A percentile compares a stretch with the other conserved stretches of the same genome.
These are phyloP conservation scores for Lipomyces kockii DNA, from an alignment of 805 yeast genomes.

Conservation along the genomic window DNA sequence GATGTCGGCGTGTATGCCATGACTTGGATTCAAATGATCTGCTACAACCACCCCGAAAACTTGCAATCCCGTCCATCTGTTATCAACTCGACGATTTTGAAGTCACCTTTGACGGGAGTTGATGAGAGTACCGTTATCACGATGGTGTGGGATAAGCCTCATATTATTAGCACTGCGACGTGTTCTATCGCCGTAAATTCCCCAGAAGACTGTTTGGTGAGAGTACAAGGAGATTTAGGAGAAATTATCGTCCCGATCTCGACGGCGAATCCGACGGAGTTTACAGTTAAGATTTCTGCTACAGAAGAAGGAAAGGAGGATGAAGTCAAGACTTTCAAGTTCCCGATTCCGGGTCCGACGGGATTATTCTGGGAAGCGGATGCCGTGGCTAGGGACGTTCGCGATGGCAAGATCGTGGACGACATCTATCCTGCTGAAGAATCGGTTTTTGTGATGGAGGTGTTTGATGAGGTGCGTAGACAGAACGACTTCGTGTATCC, in stretches of 20 bases:
- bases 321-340: conserved; percentile 4
- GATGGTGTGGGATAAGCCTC: conserved; percentile 20
- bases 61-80: conserved; percentile 16
- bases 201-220: conserved; percentile 7
- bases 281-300: conserved; percentile 1
- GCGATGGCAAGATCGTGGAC: conserved; percentile 49
- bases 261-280: conserved; percentile 23
- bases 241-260: conserved; percentile 22
- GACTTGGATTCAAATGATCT: conserved; percentile 46
- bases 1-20: conserved; percentile 61
- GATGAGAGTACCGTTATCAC: conserved; percentile 21
- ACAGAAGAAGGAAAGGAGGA: conserved; percentile 7
- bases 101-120: conserved; percentile 18
- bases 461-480: conserved; percentile 55
- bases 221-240: conserved; percentile 28
- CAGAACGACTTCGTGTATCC: conserved; percentile 54
- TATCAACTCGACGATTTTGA: conserved; percentile 11
- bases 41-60: conserved; percentile 27
- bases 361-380: conserved; percentile 65
- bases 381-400: conserved; percentile 55
- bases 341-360: conserved; percentile 38
- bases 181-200: conserved; percentile 4
- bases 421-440: conserved; percentile 52
- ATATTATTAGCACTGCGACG: conserved; percentile 16
- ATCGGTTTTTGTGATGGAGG: conserved; percentile 52